Evolutionary conservation across 257 asterid species (phyloP), one percentile per base, ranked within the genome.

Genomic region (Solanum bulbocastanum): DNA sequence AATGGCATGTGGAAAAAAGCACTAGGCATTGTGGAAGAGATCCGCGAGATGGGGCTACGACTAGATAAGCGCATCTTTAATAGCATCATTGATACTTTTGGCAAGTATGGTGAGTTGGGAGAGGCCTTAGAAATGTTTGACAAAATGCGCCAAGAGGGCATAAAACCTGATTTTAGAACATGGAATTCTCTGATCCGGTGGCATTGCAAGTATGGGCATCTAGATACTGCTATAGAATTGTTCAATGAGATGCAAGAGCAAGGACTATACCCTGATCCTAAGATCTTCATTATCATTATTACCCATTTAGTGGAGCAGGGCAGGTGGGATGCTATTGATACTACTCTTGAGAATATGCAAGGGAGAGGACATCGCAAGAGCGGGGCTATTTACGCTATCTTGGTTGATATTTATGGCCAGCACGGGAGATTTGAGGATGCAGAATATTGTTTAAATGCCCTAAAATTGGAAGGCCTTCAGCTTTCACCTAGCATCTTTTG

Each of bases 1-100:
- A 96, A 94, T 14, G 98, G 99, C 91, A 95, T 96, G 98, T 95
- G 99, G 99, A 95, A 92, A 91, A 96, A 94, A 82, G 98, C 99
- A 5, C 90, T 94, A 88, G 95, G 90, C 87, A 92, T 95, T 84
- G 83, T 95, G 88, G 92, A 89, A 39, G 98, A 96, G 92, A 95
- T 94, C 15, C 86, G 84, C 78, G 95, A 91, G 22, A 91, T 86
- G 92, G 98, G 98, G 89, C 78, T 94, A 87, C 83, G 88, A 42
- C 49, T 94, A 86, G 99, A 95, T 89, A 90, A 91, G 91, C 92
- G 90, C 68, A 89, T 95, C n/a, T 96, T 92, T 76, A 94, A 93
- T 85, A 93, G 98, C 91, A 92, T 95, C 58, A 93, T 96, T 14
- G 98, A 96, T 87, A 96, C 98, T 42, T 94, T 96, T 74, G 98